Conservation (phyloP, 305 asterid genomes). For the Fraxinus platypoda region DNA sequence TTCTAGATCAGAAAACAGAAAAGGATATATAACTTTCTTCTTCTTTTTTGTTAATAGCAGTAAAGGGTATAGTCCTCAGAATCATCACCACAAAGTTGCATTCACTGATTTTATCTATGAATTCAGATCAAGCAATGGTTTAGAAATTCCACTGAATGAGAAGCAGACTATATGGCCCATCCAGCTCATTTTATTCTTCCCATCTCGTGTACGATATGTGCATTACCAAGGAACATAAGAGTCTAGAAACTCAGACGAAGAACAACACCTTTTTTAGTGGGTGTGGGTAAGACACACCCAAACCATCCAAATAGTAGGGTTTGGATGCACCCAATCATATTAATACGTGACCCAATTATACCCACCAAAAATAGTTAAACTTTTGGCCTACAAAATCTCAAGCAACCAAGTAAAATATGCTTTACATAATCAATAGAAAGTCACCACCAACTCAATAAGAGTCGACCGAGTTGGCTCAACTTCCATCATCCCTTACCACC, state of each 20-base stretch:
- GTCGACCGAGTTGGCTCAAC: not conserved
- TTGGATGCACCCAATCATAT: not conserved
- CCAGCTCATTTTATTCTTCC: slow-evolving; percentile 14
- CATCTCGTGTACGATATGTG: slow-evolving; percentile 13
- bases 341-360: not conserved
- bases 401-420: not conserved
- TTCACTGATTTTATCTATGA: slow-evolving; percentile 18
- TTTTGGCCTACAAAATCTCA: not conserved
- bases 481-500: not conserved
- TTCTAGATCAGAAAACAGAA: slow-evolving; percentile 23
- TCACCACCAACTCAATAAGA: not conserved
- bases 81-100: slow-evolving; percentile 3
- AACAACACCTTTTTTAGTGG: too few relatives aligned
- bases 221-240: slow-evolving; percentile 4
- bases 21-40: slow-evolving; percentile 24
- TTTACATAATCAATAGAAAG: not conserved
- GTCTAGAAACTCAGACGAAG: slow-evolving; percentile 2
- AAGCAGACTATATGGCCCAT: slow-evolving; percentile 17
- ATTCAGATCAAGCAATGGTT: slow-evolving; percentile 3
- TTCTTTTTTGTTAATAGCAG: slow-evolving; percentile 16
- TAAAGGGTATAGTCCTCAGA: slow-evolving; percentile 29
- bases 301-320: not conserved
- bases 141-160: not conserved
- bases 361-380: not conserved
- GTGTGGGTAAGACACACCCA: not conserved